Evolutionary conservation across 768 basidiomycete species (phyloP).

Genomic region (Kwoniella dejecticola): DNA sequence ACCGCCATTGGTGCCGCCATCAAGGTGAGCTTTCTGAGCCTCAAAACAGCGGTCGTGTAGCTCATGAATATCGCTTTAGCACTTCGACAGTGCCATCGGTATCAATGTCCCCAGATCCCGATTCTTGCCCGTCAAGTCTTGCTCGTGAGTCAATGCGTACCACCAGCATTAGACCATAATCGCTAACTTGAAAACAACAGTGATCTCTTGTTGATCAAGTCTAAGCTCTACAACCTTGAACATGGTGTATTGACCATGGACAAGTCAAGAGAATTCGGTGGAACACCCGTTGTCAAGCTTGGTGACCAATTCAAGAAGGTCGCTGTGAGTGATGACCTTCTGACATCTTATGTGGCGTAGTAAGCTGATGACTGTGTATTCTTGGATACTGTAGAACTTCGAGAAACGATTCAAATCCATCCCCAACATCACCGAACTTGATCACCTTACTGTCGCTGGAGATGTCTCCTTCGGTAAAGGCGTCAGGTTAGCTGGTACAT

Average conservation of each 20-base stretch:
- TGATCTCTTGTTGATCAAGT: constrained; percentile 78
- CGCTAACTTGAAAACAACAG: constrained; percentile 16
- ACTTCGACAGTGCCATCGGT: constrained; percentile 73
- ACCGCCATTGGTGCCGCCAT: constrained; percentile 91
- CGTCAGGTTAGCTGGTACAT: constrained; percentile 74
- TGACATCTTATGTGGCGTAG: not conserved
- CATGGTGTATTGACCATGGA: constrained; percentile 83
- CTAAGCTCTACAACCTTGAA: constrained; percentile 84
- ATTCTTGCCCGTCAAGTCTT: constrained; percentile 81
- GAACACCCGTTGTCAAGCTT: constrained; percentile 89
- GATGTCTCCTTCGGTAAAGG: constrained; percentile 88
- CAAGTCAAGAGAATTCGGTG: constrained; percentile 53
- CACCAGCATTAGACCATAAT: constrained; percentile 56
- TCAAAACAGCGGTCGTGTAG: not conserved
- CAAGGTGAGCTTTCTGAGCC: constrained; percentile 59
- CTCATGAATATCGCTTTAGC: constrained; percentile 18
- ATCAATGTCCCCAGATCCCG: constrained; percentile 93
- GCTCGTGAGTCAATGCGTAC: constrained; percentile 60
- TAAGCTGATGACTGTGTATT: not conserved
- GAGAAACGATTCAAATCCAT: constrained; percentile 95
- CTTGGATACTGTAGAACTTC: constrained; percentile 64
- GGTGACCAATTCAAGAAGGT: constrained; percentile 98
- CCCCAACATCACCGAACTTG: constrained; percentile 83
- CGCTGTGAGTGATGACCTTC: constrained; percentile 34
- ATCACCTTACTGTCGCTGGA: constrained; percentile 90